These are phyloP conservation scores for Cenococcum geophilum DNA, from an alignment of 495 filamentous ascomycete genomes.

Conservation along the genomic window DNA sequence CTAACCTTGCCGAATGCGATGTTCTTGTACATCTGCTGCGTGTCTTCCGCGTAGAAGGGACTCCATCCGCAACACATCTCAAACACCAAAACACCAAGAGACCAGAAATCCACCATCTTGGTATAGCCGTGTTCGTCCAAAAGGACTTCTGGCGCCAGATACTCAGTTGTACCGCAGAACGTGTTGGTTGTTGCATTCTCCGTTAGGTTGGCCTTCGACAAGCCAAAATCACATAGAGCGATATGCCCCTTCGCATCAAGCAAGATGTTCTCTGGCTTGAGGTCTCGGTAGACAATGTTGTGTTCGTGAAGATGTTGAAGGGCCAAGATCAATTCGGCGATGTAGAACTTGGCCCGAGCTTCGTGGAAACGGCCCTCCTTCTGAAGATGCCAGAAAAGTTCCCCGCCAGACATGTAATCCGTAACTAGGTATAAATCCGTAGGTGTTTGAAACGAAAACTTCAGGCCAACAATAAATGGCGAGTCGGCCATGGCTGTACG, in stretches of 20 bases:
- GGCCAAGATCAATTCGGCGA: conserved; percentile 92
- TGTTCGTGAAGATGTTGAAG: conserved; percentile 93
- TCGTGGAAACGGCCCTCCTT: conserved; percentile 96
- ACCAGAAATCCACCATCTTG: conserved; percentile 99
- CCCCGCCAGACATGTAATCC: conserved; percentile 99
- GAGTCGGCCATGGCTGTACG: conserved; percentile 93
- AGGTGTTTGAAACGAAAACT: conserved; percentile 97
- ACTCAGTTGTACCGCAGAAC: conserved; percentile 97
- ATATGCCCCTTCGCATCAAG: conserved; percentile 82
- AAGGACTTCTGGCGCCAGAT: conserved; percentile 90
- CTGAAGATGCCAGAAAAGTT: conserved; percentile 97
- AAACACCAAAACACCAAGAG: conserved; percentile 92
- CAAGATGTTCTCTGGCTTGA: conserved; percentile 82
- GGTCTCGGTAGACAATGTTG: conserved; percentile 93
- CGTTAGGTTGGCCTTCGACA: conserved; percentile 94
- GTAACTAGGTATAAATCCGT: conserved; percentile 96
- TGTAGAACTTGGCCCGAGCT: conserved; percentile 95
- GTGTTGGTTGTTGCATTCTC: conserved; percentile 98
- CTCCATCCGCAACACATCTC: conserved; percentile 99
- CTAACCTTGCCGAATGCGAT: conserved; percentile 98
- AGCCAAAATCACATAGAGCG: conserved; percentile 79
- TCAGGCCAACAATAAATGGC: conserved; percentile 94
- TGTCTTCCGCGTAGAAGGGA: conserved; percentile 97
- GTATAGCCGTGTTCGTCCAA: conserved; percentile 97
- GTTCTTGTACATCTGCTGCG: conserved; percentile 99